Percentiles rank a stretch among this genome's conserved stretches.
Evolutionary conservation across 192 early-diverging fungal genomes (phyloP).

Genomic region (Helicostylum pulchrum): DNA sequence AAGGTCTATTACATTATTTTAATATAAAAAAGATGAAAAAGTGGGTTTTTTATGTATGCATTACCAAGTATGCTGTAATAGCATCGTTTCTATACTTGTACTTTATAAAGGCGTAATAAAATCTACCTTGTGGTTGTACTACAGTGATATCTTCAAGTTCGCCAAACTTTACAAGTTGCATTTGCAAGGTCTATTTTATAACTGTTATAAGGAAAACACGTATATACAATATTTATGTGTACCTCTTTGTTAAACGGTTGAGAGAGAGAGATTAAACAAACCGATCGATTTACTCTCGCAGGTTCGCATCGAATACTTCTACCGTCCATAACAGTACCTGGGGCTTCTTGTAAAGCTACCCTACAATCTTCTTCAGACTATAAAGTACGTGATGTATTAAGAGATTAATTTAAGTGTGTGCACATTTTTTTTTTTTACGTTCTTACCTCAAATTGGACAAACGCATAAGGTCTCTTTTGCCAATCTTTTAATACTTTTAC

Average conservation of each 20-base stretch:
- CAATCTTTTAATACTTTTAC: constrained; percentile 78
- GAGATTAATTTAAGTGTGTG: neutral
- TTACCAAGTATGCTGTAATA: constrained; percentile 60
- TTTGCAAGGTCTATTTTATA: constrained; percentile 34
- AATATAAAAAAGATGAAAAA: neutral
- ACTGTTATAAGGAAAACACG: neutral
- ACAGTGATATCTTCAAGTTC: constrained; percentile 63
- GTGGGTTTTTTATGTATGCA: neutral
- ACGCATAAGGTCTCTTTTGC: constrained; percentile 68
- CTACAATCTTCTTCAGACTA: constrained; percentile 55
- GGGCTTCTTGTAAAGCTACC: constrained; percentile 58
- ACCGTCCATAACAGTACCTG: constrained; percentile 64
- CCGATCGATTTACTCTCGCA: constrained; percentile 71
- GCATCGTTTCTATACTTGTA: constrained; percentile 71
- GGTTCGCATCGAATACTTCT: constrained; percentile 72
- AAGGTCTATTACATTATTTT: too few species aligned
- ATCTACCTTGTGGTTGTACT: constrained; percentile 41
- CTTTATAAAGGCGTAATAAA: constrained; percentile 59
- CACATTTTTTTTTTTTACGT: neutral
- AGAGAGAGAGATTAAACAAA: constrained; percentile 54
- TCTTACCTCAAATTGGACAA: constrained; percentile 71
- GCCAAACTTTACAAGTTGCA: constrained; percentile 50
- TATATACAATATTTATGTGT: constrained; percentile 2
- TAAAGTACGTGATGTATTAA: neutral
- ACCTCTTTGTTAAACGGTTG: constrained; percentile 43